Conservation (phyloP, 2,329 filamentous ascomycete species). For the Ophiostoma ips region DNA sequence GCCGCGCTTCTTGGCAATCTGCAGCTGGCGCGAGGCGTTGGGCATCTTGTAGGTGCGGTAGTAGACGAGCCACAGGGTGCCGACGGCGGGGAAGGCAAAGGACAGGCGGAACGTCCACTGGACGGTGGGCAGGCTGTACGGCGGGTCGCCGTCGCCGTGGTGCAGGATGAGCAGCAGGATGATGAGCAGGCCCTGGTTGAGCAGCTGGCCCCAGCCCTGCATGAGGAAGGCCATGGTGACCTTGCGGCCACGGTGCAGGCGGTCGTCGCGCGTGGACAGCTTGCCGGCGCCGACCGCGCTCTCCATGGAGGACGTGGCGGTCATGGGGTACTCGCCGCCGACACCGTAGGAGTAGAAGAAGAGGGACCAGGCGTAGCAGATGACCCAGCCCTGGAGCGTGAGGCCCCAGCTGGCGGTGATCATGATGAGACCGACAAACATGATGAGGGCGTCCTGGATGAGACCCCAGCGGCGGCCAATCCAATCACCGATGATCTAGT, state of each 20-base stretch:
- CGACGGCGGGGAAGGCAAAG: slow-evolving; percentile 80
- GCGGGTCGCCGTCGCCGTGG: slow-evolving; percentile 57
- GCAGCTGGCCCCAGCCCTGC: slow-evolving; percentile 95
- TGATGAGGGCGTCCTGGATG: slow-evolving; percentile 87
- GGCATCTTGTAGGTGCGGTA: slow-evolving; percentile 94
- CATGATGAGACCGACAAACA: slow-evolving; percentile 88
- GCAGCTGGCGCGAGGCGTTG: slow-evolving; percentile 69
- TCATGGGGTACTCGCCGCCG: slow-evolving; percentile 92
- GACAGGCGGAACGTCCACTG: slow-evolving; percentile 90
- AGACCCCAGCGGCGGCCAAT: slow-evolving; percentile 87
- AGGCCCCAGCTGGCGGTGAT: slow-evolving; percentile 82
- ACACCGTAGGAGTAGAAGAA: slow-evolving; percentile 71
- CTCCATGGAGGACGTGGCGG: slow-evolving; percentile 88
- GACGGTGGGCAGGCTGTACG: slow-evolving; percentile 62
- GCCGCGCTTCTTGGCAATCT: slow-evolving; percentile 68
- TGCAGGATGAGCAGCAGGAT: slow-evolving; percentile 80
- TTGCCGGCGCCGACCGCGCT: slow-evolving; percentile 75
- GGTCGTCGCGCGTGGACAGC: slow-evolving; percentile 80
- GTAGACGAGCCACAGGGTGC: slow-evolving; percentile 90
- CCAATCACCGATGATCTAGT: slow-evolving; percentile 48
- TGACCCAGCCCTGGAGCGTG: slow-evolving; percentile 84
- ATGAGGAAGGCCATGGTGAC: slow-evolving; percentile 94
- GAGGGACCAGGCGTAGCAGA: slow-evolving; percentile 88
- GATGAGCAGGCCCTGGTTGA: slow-evolving; percentile 86
- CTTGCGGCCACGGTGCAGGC: slow-evolving; percentile 88